phyloP scores from a whole-genome alignment of 139 green algal species.

The Chlamydomonas applanata region DNA sequence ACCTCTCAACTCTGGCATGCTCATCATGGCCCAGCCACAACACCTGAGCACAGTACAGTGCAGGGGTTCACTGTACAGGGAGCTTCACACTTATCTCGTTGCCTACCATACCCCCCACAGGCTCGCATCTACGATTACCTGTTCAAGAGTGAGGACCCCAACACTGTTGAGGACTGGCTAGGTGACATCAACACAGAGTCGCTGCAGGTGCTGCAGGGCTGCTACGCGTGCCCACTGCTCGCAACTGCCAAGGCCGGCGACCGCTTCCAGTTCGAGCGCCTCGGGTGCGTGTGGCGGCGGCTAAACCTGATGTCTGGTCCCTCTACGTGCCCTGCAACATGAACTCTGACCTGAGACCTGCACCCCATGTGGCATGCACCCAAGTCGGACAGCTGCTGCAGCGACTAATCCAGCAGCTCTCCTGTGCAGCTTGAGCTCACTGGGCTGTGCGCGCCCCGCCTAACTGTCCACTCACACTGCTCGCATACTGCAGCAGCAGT shows the following conservation, averaged over 20 bases:
- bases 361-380: no score
- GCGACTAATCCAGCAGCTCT: no score
- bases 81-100: background rate
- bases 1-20: no score
- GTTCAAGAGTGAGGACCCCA: conserved; percentile 78
- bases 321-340: background rate
- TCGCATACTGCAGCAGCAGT: no score
- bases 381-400: no score
- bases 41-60: no score
- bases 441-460: background rate
- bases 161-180: conserved; percentile 75
- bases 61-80: no score
- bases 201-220: conserved; percentile 18
- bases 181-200: conserved; percentile 82
- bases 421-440: no score
- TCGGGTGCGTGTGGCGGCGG: conserved; percentile 55
- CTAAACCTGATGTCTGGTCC: background rate
- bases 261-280: conserved; percentile 94
- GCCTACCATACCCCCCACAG: background rate
- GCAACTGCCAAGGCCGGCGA: conserved; percentile 26
- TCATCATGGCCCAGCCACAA: no score
- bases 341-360: background rate
- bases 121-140: conserved; percentile 86
- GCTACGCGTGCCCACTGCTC: conserved; percentile 18
- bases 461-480: no score